Evolutionary conservation across 306 rosid genomes (phyloP).

Genomic region (Fragaria ananassa): DNA sequence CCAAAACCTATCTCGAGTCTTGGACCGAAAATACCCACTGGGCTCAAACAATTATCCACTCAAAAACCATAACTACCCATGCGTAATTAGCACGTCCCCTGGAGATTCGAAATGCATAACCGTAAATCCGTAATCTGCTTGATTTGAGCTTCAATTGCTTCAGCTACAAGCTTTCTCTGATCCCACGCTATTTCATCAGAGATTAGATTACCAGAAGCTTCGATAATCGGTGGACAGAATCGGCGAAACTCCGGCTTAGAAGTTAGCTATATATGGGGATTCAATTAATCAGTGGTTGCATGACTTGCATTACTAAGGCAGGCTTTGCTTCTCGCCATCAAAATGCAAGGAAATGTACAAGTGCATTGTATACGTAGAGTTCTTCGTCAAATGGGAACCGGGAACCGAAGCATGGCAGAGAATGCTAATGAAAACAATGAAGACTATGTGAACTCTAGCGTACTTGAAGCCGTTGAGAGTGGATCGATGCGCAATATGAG

Average conservation of each 20-base stretch:
- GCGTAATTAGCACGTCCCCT: not conserved
- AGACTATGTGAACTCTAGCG: slow-evolving; percentile 80
- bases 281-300: slow-evolving; percentile 23
- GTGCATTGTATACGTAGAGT: slow-evolving; percentile 48
- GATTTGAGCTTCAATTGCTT: not conserved
- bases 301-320: slow-evolving; percentile 31
- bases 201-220: slow-evolving; percentile 15
- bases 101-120: not conserved
- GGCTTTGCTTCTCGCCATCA: slow-evolving; percentile 37
- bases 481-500: slow-evolving; percentile 97
- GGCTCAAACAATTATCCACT: no score
- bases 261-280: slow-evolving; percentile 54
- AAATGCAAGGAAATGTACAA: slow-evolving; percentile 34
- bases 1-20: no score
- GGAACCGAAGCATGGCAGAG: slow-evolving; percentile 73
- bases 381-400: slow-evolving; percentile 75
- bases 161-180: slow-evolving; percentile 8
- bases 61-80: slow-evolving; percentile 32
- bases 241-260: slow-evolving; percentile 23
- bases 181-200: not conserved
- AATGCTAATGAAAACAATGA: slow-evolving; percentile 79
- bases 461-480: slow-evolving; percentile 95
- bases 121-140: not conserved
- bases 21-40: no score
- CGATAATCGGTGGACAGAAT: not conserved